phyloP scores from a whole-genome alignment of 208 protist genomes.

The Trypanosoma platydactyli region DNA sequence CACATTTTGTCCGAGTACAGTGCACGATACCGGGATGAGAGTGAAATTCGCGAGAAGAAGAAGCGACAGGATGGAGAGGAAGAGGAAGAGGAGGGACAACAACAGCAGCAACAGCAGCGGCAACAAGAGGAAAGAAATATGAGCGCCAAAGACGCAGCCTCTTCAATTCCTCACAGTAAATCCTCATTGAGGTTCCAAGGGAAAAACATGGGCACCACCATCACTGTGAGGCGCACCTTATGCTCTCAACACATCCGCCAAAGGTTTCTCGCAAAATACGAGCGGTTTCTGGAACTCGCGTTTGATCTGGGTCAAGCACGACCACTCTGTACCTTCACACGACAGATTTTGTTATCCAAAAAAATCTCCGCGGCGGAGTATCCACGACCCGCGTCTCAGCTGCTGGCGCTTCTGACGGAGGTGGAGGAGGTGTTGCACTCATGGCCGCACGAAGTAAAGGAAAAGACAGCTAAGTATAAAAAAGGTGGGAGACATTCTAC shows the following conservation, averaged over 20 bases:
- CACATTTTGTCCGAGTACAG: slow-evolving; percentile 28
- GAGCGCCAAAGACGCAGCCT: neutral
- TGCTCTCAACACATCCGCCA: slow-evolving; percentile 4
- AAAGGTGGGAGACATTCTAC: neutral
- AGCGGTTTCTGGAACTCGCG: slow-evolving; percentile 43
- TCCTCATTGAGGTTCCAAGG: neutral
- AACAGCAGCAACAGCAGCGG: neutral
- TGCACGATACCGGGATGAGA: neutral
- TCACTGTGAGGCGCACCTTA: neutral
- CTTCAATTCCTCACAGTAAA: neutral
- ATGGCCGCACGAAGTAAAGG: neutral
- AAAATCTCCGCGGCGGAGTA: slow-evolving; percentile 24
- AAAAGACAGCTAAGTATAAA: neutral
- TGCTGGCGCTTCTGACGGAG: slow-evolving; percentile 32
- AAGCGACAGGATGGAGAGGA: slow-evolving; percentile 4
- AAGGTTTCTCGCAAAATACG: slow-evolving; percentile 26
- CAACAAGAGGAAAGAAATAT: neutral
- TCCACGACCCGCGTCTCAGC: slow-evolving; percentile 45
- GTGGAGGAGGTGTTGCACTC: slow-evolving; percentile 20
- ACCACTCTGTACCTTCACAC: slow-evolving; percentile 47
- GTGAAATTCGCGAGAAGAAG: neutral
- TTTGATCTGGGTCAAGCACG: slow-evolving; percentile 57
- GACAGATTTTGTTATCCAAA: slow-evolving; percentile 23
- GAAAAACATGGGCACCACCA: neutral
- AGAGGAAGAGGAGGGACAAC: neutral